These are phyloP conservation scores for Pleurotus pulmonarius DNA, from an alignment of 768 basidiomycete species.

Conservation along the genomic window DNA sequence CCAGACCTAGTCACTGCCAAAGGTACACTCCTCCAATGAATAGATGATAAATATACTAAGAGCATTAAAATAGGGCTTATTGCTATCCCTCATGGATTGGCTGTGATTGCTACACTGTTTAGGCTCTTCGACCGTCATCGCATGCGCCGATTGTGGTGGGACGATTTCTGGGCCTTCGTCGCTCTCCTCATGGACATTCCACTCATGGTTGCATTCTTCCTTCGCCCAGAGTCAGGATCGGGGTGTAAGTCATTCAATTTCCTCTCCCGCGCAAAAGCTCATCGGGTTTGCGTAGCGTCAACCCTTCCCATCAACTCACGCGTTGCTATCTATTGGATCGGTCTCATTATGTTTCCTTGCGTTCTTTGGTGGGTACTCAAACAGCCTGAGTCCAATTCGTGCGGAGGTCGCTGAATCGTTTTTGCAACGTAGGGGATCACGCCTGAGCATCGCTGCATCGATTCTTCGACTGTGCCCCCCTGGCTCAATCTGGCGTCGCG, in stretches of 20 bases:
- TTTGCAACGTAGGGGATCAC: slow-evolving; percentile 10
- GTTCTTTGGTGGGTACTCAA: slow-evolving; percentile 12
- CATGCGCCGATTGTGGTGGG: slow-evolving; percentile 24
- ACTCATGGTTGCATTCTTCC: slow-evolving; percentile 3
- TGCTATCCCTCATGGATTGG: background rate
- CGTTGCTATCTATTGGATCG: slow-evolving; percentile 6
- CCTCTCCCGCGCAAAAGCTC: background rate
- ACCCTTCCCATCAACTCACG: background rate
- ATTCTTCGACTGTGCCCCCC: slow-evolving; percentile 11
- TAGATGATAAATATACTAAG: background rate
- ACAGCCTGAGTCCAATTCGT: background rate
- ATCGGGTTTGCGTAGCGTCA: too few species aligned
- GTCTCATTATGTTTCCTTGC: slow-evolving; percentile 7
- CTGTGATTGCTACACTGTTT: slow-evolving; percentile 15
- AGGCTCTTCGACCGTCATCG: slow-evolving; percentile 20
- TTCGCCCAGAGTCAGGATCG: background rate
- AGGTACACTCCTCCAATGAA: background rate
- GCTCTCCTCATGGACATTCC: slow-evolving; percentile 15
- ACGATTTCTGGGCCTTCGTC: slow-evolving; percentile 23
- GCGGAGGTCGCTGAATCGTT: background rate
- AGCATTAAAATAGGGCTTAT: background rate
- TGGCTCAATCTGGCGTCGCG: background rate
- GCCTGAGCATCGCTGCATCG: slow-evolving; percentile 14
- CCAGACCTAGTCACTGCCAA: background rate
- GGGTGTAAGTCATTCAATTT: background rate